Evolutionary conservation across 2,329 filamentous ascomycete species (phyloP), one percentile per base, ranked within the genome.

Genomic region (Diaporthe vaccinii): DNA sequence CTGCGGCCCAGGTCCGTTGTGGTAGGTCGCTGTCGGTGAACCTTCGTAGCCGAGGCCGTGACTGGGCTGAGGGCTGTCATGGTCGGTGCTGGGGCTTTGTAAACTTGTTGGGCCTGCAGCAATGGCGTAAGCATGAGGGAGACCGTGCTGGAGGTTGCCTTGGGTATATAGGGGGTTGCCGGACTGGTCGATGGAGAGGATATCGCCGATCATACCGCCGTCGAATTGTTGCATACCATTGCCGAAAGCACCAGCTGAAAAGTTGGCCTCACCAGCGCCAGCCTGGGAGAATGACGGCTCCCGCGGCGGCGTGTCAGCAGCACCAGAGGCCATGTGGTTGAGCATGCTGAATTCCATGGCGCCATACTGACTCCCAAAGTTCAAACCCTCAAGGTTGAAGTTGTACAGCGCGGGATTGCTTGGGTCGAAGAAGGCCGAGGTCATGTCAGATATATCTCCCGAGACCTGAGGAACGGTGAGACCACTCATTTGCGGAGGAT

Each of bases 311-410:
- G 92, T 94, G 79, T 97, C 94, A n/a, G 92, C 93, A 20, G 94
- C 93, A 20, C 94, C 94, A n/a, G 94, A 95, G 76, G 95, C 95
- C 94, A 99, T 98, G 83, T 98, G 96, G 39, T 95, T 95, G 0
- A 99, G 90, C 91, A 98, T 98, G 72, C 95, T 94, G 83, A 98
- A 98, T 83, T 98, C 97, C 83, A 98, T 89, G 25, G 96, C 96
- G 76, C 96, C 96, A 82, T 98, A 99, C 78, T 98, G 95, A 82
- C 97, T 98, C 74, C 95, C 96, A 83, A 98, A 99, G 82, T 97
- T 97, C 82, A 98, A 90, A 75, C 95, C 95, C 73, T 97, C 95
- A 15, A 98, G 91, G 82, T 98, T 96, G 83, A 98, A 98, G 82
- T 98, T 98, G 89, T 97, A 98, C 73, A 98, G 86, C 0, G 95